Evolutionary conservation across 441 rosid genomes (phyloP), one percentile per base, ranked within the genome.

Genomic region (Biscutella laevigata): DNA sequence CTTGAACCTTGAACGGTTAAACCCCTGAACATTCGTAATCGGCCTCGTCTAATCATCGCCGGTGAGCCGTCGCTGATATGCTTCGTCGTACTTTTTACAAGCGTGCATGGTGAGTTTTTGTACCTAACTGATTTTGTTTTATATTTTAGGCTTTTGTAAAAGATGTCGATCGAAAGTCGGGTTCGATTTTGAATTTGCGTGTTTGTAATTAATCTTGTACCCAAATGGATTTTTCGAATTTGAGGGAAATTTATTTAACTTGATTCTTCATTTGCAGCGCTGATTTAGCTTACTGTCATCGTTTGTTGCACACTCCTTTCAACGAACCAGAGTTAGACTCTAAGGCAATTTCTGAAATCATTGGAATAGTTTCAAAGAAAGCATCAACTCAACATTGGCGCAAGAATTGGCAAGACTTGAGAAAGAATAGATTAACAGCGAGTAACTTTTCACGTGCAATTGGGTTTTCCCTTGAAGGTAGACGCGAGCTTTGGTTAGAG

Each of bases 401-500:
- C 53, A 84, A 81, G 59, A 70, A 76, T 19, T 84, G 71, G 71
- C 51, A 67, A 67, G 47, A 60, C 9, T 1, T 59, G 58, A 59
- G 71, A 15, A 60, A 67, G 75, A 7, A 55, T 58, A 79, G 70
- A 44, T 48, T 84, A 55, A 81, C 86, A 0, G 83, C 94, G 4
- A 84, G 94, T 69, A 76, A 79, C 4, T 84, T 84, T 19, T 69
- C 70, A 6, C 73, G 48, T 2, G 89, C 87, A 4, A 63, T 80
- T 51, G 94, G 89, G 16, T 74, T 79, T 57, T 76, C 71, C 71
- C 77, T 57, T 19, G 58, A 48, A 0, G 54, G 80, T 19, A 73
- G 86, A 54, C 69, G 69, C 38, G 77, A 75, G 51, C 89, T 84
- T 11, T 84, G 89, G 89, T 43, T 78, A 53, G 87, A 82, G 69